Evolutionary conservation across 768 basidiomycete species (phyloP), one percentile per base, ranked within the genome.

Genomic region (Cystobasidium onofrii): DNA sequence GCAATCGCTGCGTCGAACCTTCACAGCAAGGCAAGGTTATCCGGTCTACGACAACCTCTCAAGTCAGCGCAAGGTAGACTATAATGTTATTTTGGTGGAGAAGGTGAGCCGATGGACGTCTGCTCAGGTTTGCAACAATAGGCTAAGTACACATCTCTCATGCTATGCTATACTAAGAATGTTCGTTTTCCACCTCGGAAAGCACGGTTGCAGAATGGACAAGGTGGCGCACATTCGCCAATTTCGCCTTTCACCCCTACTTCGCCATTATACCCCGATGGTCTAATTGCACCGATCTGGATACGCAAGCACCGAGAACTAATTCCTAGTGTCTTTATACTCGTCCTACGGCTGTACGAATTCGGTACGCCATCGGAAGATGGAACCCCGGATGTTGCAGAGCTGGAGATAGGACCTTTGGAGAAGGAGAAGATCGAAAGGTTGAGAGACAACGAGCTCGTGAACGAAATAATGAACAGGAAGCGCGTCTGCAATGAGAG

Each of bases 251-350:
- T 97, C 46, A 90, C 90, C 0, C 88, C 89, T 0, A 85, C 89
- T 0, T 96, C 93, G 0, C 95, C 96, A 0, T 83, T 96, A 10
- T 86, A 92, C 81, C 96, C 96, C 0, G 96, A 99, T 79, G 96
- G 96, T 0, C 82, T 99, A 67, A 92, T 99, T 66, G 92, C 96
- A 1, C 96, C 96, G 0, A 92, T 98, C 80, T 99, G 96, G 96
- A 88, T 98, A 39, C 86, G 93, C 54, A 99, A 98, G 81, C 96
- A 99, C 79, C 90, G 90, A 0, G 87, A 90, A 0, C 87, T 96
- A 36, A 82, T 97, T 0, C 96, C 96, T 0, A 89, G 91, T 27
- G 94, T 97, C 0, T 95, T 97, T 81, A 90, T 98, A 10, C 84
- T 96, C 74, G 96, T 97, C 80, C 82, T 90, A 70, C 87, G 90